These are phyloP conservation scores for Claviceps paspali DNA, from an alignment of 2,329 filamentous ascomycete genomes.

Conservation along the genomic window DNA sequence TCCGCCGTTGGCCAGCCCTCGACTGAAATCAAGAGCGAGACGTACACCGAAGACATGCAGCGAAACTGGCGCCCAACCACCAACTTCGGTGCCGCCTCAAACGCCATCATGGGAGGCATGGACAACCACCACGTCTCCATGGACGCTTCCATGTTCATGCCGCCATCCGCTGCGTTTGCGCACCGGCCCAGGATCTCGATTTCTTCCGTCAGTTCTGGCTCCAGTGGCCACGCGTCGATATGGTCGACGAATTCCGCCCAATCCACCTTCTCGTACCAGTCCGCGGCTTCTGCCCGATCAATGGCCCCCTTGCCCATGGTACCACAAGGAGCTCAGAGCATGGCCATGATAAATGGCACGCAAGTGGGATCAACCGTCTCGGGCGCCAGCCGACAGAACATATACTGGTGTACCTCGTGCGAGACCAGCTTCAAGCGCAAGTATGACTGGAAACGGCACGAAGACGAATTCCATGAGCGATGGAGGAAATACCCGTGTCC, in stretches of 20 bases:
- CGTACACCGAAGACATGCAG: slow-evolving; percentile 14
- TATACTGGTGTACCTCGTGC: slow-evolving; percentile 42
- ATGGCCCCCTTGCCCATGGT: slow-evolving; percentile 23
- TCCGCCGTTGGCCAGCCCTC: slow-evolving; percentile 10
- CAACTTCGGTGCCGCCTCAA: slow-evolving; percentile 4
- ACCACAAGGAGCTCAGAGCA: slow-evolving; percentile 14
- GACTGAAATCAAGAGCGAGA: slow-evolving; percentile 16
- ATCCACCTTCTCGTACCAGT: slow-evolving; percentile 26
- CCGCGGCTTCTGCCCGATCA: slow-evolving; percentile 18
- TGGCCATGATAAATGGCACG: slow-evolving; percentile 18
- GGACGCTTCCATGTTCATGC: slow-evolving; percentile 18
- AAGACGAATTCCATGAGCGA: slow-evolving; percentile 55
- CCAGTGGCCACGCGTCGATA: slow-evolving; percentile 32
- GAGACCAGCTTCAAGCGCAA: slow-evolving; percentile 54
- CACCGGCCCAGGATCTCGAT: slow-evolving; percentile 30
- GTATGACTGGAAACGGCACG: slow-evolving; percentile 55
- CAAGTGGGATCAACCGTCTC: slow-evolving; percentile 15
- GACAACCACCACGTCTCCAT: slow-evolving; percentile 3
- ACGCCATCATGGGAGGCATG: slow-evolving; percentile 4
- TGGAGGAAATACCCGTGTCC: slow-evolving; percentile 53
- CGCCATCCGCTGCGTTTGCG: slow-evolving; percentile 21
- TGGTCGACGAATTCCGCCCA: slow-evolving; percentile 27
- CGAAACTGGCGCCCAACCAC: slow-evolving; percentile 10
- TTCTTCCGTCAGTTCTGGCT: slow-evolving; percentile 34
- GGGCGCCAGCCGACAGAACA: slow-evolving; percentile 24